Base-by-base conservation (phyloP, 1,284 basidiomycete genomes). In the Pascua sp. region DNA sequence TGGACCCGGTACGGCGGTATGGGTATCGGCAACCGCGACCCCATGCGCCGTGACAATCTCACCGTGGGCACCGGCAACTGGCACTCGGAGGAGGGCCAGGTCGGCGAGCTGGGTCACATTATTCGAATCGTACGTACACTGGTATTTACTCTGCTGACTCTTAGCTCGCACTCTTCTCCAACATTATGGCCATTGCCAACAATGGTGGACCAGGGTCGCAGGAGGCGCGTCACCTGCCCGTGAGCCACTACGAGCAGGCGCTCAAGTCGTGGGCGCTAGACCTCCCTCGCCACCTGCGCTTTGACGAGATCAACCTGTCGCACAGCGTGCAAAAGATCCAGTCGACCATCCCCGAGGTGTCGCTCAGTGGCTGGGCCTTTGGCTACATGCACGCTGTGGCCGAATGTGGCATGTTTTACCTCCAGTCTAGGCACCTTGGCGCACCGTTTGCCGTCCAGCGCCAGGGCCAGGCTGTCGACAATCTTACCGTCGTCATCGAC, bases 371-470 rank as follows among this genome's bases (percentile, higher is more conserved):
- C 7, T 78, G 76, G 70, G 67, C 76, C 54, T 80, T 77, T 63
- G 75, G 76, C 1, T 73, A 78, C 67, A 79, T 79, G 77, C 79
- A 80, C 65, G 67, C 72, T 7, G 59, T 79, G 7, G 79, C 79
- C 16, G 78, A 80, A 58, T 78, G 77, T 50, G 76, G 77, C 42
- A 78, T 79, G 71, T 79, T 79, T 58, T 76, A 79, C 57, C 69
- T 80, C 46, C 76, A 79, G 59, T 75, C 74, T 18, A 62, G 62
- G 48, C 62, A 66, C n/a, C 47, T 53, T 10, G 69, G 68, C 16
- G 51, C 58, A 2, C 58, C 45, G 46, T 66, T 56, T 42, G 68
- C 73, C 1, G 70, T 75, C 16, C 69, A 69, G 47, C 64, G 75
- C 43, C 76, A 78, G 59, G 64, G 67, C 39, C 73, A 75, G 62